Evolutionary conservation across 441 rosid genomes (phyloP).

Genomic region (Gossypium davidsonii): DNA sequence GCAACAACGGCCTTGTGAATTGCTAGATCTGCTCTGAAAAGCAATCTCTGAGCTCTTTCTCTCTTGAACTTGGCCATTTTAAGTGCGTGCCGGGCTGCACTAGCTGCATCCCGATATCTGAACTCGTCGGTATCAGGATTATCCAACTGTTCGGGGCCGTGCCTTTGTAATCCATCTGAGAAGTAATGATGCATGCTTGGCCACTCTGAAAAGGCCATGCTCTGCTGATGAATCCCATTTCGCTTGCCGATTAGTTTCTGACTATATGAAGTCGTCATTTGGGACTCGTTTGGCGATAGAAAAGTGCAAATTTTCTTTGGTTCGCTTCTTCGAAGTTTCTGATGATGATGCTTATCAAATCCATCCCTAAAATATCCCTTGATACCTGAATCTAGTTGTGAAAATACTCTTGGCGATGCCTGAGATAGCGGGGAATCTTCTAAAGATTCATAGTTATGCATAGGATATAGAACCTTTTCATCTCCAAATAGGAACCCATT

Average conservation of each 20-base stretch:
- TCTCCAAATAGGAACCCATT: constrained; percentile 61
- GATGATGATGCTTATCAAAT: constrained; percentile 36
- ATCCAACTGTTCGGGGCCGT: constrained; percentile 36
- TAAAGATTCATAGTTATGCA: constrained; percentile 42
- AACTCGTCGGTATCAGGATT: constrained; percentile 54
- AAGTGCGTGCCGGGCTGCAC: constrained; percentile 61
- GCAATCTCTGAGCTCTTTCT: constrained; percentile 29
- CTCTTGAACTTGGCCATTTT: constrained; percentile 62
- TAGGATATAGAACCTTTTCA: constrained; percentile 47
- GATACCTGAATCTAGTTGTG: constrained; percentile 41
- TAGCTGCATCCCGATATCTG: constrained; percentile 59
- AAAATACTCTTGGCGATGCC: constrained; percentile 50
- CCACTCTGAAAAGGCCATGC: constrained; percentile 41
- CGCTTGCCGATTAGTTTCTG: constrained; percentile 42
- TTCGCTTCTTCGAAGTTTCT: constrained; percentile 11
- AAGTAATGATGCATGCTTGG: constrained; percentile 34
- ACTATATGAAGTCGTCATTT: constrained; percentile 16
- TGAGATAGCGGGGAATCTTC: constrained; percentile 51
- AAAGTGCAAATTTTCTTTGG: background rate
- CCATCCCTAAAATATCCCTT: constrained; percentile 46
- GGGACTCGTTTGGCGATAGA: background rate
- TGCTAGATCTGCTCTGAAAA: constrained; percentile 73
- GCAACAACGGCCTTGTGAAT: constrained; percentile 87
- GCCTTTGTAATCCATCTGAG: constrained; percentile 34
- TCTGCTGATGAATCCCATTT: constrained; percentile 40